Base-by-base conservation (phyloP, 345 rosid species). In the Eutrema yunnanense region DNA sequence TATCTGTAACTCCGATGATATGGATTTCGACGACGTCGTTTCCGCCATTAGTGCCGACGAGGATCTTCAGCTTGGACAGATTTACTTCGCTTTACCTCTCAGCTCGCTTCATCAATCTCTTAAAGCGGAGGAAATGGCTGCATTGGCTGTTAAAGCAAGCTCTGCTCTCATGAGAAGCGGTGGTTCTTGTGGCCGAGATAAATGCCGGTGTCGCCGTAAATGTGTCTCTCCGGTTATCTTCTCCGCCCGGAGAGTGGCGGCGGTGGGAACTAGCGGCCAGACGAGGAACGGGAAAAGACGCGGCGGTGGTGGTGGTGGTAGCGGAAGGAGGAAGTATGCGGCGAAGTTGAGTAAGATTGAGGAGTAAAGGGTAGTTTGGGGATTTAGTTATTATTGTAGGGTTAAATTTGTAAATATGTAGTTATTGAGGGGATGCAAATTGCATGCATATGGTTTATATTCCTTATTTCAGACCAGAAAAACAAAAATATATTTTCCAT, bases 101-200 rank as follows among this genome's bases (percentile, higher is more conserved):
- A 82, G 79, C 36, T 57, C 84, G 40, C 71, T 94, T 51, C 81
- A 70, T 56, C 91, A 71, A 19, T 90, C 88, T 5, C 81, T 94
- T 34, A 90, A 80, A 48, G 81, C 96, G 0, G 89, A 89, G 62
- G 92, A 94, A 69, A 91, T 91, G 98, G 98, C 98, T n/a, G 93
- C 98, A 77, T 84, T 94, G 82, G 98, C 98, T 2, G 98, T 94
- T 22, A 91, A 89, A 81, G 98, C 98, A 30, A 94, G 93, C 85
- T 77, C 92, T 5, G 98, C 98, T 14, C 74, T 94, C 0, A 70
- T 46, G 75, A 53, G 54, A 53, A 69, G 81, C 7, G 62, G 72
- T 46, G 66, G 61, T 8, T 73, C 72, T 26, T 79, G 84, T 9
- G 81, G 73, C 9, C 63, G 50, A 30, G 83, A 82, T 6, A 89